Percentiles rank a stretch among this genome's conserved stretches.
Conservation (phyloP, 768 basidiomycete species). For the Trametes meyenii region DNA sequence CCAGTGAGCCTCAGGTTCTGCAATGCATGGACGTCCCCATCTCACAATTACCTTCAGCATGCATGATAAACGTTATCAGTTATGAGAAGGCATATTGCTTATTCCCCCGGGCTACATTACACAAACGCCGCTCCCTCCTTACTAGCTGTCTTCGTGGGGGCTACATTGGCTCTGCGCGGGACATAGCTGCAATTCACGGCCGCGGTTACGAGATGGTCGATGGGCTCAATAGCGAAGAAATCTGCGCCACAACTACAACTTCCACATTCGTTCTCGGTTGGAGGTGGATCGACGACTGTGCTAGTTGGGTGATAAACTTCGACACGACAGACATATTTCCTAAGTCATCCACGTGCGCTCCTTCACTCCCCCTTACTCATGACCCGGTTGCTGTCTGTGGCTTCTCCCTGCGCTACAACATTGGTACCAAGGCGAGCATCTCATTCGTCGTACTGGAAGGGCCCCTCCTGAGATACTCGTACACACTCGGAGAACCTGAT, state of each 20-base stretch:
- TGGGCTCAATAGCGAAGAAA: background rate
- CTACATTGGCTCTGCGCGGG: background rate
- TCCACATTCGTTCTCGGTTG: background rate
- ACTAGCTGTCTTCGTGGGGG: too few relatives aligned
- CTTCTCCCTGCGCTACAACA: background rate
- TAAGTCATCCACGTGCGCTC: background rate
- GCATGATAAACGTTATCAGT: conserved; percentile 48
- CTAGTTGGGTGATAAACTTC: conserved; percentile 24
- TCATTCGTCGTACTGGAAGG: background rate
- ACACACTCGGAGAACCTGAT: background rate
- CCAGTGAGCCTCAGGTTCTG: conserved; percentile 41
- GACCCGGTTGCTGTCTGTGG: conserved; percentile 21
- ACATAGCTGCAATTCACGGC: background rate
- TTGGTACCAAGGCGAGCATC: background rate
- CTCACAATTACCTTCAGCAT: conserved; percentile 30
- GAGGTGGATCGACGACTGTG: conserved; percentile 22
- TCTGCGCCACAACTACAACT: background rate
- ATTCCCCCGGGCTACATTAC: conserved; percentile 46
- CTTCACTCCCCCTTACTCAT: conserved; percentile 1
- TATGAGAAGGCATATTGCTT: conserved; percentile 44
- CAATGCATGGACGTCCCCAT: background rate
- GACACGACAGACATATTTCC: conserved; percentile 1
- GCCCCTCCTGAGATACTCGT: background rate
- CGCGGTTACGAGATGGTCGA: background rate
- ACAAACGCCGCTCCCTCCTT: conserved; percentile 33